A percentile compares a stretch with the other conserved stretches of the same genome.
Conservation (phyloP, 2,329 filamentous ascomycete genomes). For the Cladosporium sp. region DNA sequence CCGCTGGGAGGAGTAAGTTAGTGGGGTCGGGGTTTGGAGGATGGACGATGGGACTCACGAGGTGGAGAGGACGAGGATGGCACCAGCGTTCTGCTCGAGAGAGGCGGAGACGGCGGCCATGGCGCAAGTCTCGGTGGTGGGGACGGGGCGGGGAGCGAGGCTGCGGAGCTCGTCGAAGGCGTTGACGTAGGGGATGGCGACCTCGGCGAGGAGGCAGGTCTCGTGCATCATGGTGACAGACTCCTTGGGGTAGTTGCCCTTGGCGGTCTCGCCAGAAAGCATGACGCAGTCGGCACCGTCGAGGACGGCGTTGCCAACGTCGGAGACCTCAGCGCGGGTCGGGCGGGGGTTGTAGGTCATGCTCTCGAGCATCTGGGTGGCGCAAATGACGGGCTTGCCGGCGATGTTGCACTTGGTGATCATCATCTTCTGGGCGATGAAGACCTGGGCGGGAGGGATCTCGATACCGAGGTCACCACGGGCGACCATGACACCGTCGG, state of each 20-base stretch:
- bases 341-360: slow-evolving; percentile 99
- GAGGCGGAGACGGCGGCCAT: slow-evolving; percentile 96
- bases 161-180: slow-evolving; percentile 93
- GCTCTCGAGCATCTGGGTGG: slow-evolving; percentile 98
- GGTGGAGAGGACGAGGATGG: slow-evolving; percentile 92
- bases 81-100: slow-evolving; percentile 91
- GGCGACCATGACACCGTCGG: slow-evolving; percentile 99
- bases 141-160: slow-evolving; percentile 74
- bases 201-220: slow-evolving; percentile 92
- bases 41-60: slow-evolving; percentile 48
- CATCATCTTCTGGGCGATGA: slow-evolving; percentile 99
- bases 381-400: slow-evolving; percentile 97
- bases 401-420: slow-evolving; percentile 99
- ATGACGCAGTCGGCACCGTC: slow-evolving; percentile 99
- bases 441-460: slow-evolving; percentile 96
- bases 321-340: slow-evolving; percentile 95
- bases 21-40: slow-evolving; percentile 72
- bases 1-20: slow-evolving; percentile 50
- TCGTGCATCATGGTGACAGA: slow-evolving; percentile 97
- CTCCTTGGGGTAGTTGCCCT: slow-evolving; percentile 89
- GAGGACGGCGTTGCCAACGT: slow-evolving; percentile 95
- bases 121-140: slow-evolving; percentile 85
- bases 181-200: slow-evolving; percentile 93
- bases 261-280: slow-evolving; percentile 98
- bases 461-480: slow-evolving; percentile 98